Evolutionary conservation across 2,329 filamentous ascomycete species (phyloP).

Genomic region (Trichoderma citrinoviride): DNA sequence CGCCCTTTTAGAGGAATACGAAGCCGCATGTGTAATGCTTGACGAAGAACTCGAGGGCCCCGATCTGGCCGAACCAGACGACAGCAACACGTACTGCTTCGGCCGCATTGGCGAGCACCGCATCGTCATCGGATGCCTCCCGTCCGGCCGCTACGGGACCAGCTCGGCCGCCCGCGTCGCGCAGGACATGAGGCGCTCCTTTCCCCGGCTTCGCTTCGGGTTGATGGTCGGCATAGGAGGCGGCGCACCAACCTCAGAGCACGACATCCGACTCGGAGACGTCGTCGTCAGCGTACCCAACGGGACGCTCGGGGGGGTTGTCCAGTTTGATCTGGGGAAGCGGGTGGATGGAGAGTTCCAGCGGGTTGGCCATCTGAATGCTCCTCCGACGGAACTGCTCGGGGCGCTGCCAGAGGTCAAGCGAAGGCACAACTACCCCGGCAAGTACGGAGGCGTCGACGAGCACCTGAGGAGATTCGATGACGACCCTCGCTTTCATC

Average conservation of each 20-base stretch:
- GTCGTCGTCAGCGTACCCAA: not conserved
- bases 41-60: not conserved
- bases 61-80: not conserved
- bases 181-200: not conserved
- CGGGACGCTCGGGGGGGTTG: not conserved
- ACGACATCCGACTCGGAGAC: not conserved
- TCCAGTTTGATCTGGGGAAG: not conserved
- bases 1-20: not conserved
- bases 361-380: not conserved
- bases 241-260: not conserved
- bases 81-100: conserved; percentile 20
- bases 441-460: not conserved
- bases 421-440: not conserved
- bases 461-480: not conserved
- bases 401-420: not conserved
- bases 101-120: conserved; percentile 21
- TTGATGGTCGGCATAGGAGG: not conserved
- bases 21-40: not conserved
- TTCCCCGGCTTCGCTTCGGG: not conserved
- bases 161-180: not conserved
- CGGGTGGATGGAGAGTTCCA: not conserved
- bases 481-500: not conserved
- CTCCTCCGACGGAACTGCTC: not conserved
- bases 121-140: conserved; percentile 24
- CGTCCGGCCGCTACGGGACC: conserved; percentile 1